phyloP scores from a whole-genome alignment of 2,329 filamentous ascomycete species.

The Colletotrichum echinochloae region DNA sequence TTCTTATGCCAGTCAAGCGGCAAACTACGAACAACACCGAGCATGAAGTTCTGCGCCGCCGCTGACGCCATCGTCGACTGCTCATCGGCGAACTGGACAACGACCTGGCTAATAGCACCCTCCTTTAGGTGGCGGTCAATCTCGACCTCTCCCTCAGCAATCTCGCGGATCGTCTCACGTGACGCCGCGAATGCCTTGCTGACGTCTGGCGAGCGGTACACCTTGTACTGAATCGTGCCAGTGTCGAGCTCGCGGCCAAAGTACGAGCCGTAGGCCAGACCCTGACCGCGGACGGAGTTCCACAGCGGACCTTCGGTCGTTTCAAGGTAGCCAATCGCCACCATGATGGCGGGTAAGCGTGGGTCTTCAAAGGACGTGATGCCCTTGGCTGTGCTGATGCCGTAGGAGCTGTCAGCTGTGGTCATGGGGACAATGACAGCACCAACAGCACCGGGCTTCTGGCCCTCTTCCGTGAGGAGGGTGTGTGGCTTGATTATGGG shows the following conservation, averaged over 20 bases:
- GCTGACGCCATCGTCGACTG: slow-evolving; percentile 87
- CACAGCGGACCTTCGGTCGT: slow-evolving; percentile 94
- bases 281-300: slow-evolving; percentile 91
- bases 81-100: slow-evolving; percentile 87
- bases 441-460: slow-evolving; percentile 77
- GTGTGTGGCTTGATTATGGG: slow-evolving; percentile 77
- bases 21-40: slow-evolving; percentile 81
- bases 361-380: slow-evolving; percentile 82
- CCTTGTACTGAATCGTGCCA: slow-evolving; percentile 83
- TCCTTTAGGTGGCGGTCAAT: slow-evolving; percentile 89
- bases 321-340: slow-evolving; percentile 91
- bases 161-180: slow-evolving; percentile 78
- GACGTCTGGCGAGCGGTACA: slow-evolving; percentile 91
- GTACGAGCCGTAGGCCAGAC: slow-evolving; percentile 88
- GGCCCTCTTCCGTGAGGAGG: slow-evolving; percentile 81
- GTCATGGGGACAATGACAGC: slow-evolving; percentile 90
- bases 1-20: slow-evolving; percentile 82
- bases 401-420: slow-evolving; percentile 92
- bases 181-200: slow-evolving; percentile 87
- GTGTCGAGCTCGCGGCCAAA: slow-evolving; percentile 83
- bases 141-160: slow-evolving; percentile 76
- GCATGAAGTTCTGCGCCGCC: slow-evolving; percentile 85
- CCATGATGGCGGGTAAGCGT: slow-evolving; percentile 83
- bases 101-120: slow-evolving; percentile 89
- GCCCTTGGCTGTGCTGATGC: slow-evolving; percentile 79